Conservation (phyloP, 2,329 filamentous ascomycete genomes). For the Sclerotinia subarctica region DNA sequence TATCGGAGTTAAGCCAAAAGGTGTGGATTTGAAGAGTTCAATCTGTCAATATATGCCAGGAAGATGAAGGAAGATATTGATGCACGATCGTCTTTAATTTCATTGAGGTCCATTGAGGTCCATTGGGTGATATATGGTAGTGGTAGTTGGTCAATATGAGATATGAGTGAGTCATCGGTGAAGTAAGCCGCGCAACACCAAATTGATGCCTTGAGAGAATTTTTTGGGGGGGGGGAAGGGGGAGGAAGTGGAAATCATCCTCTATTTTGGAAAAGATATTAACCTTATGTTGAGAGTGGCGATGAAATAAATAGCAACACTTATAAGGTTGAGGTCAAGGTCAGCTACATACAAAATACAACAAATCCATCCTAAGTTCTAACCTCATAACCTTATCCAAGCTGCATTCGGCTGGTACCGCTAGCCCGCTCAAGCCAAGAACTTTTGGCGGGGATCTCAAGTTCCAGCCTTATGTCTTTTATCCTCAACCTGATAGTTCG, state of each 20-base stretch:
- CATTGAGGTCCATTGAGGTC: too few species aligned
- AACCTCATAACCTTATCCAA: not conserved
- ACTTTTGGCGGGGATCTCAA: not conserved
- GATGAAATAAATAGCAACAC: too few species aligned
- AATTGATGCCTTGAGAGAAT: not conserved
- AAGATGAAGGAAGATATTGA: not conserved
- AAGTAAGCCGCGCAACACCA: constrained; percentile 2
- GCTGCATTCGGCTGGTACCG: not conserved
- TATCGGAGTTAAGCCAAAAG: not conserved
- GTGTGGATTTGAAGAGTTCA: not conserved
- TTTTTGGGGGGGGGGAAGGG: too few species aligned
- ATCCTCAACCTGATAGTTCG: not conserved
- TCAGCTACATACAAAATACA: too few species aligned
- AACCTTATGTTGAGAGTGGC: not conserved
- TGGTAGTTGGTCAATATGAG: too few species aligned
- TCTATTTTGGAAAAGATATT: not conserved
- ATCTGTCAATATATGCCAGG: too few species aligned
- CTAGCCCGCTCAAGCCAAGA: not conserved
- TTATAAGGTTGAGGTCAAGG: too few species aligned
- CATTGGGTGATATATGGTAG: too few species aligned
- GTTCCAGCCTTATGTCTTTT: not conserved
- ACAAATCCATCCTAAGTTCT: not conserved
- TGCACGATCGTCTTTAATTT: not conserved
- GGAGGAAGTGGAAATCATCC: not conserved
- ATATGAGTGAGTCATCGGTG: too few species aligned